phyloP scores from a whole-genome alignment of 805 yeast genomes.

The Millerozyma miso region DNA sequence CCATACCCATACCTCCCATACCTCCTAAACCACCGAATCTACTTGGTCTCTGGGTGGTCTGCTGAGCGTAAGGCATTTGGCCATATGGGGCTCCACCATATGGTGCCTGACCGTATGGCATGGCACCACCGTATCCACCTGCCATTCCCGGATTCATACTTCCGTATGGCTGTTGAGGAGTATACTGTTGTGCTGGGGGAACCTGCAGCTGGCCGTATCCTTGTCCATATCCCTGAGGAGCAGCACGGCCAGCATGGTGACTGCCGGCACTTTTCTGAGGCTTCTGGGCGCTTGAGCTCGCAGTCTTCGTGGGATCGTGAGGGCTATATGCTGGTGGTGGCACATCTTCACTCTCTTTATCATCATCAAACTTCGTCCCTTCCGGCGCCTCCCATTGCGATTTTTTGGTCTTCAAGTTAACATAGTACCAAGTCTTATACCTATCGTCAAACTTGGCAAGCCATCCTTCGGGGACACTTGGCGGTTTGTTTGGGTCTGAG shows the following conservation, averaged over 20 bases:
- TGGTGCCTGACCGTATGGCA: constrained; percentile 28
- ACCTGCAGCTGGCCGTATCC: constrained; percentile 13
- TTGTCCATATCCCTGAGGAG: constrained; percentile 5
- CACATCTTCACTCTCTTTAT: constrained; percentile 14
- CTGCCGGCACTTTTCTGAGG: constrained; percentile 5
- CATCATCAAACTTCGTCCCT: constrained; percentile 34
- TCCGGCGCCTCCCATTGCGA: constrained; percentile 91
- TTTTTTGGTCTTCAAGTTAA: constrained; percentile 62
- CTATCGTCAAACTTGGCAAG: constrained; percentile 67
- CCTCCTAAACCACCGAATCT: constrained; percentile 1
- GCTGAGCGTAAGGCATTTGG: constrained; percentile 7
- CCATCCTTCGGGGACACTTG: constrained; percentile 67
- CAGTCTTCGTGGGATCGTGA: constrained; percentile 3
- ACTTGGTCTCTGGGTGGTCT: neutral
- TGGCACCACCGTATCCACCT: constrained; percentile 24
- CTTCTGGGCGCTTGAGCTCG: constrained; percentile 4
- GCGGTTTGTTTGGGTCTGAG: constrained; percentile 33
- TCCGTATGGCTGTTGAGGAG: constrained; percentile 17
- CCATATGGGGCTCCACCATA: constrained; percentile 3
- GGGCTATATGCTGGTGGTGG: constrained; percentile 45
- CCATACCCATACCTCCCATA: constrained; percentile 45
- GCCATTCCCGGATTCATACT: no score
- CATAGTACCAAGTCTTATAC: constrained; percentile 75
- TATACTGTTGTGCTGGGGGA: constrained; percentile 9
- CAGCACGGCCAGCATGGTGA: constrained; percentile 2